phyloP scores from a whole-genome alignment of 176 grass and related monocot genomes.

The Carex kokanica region DNA sequence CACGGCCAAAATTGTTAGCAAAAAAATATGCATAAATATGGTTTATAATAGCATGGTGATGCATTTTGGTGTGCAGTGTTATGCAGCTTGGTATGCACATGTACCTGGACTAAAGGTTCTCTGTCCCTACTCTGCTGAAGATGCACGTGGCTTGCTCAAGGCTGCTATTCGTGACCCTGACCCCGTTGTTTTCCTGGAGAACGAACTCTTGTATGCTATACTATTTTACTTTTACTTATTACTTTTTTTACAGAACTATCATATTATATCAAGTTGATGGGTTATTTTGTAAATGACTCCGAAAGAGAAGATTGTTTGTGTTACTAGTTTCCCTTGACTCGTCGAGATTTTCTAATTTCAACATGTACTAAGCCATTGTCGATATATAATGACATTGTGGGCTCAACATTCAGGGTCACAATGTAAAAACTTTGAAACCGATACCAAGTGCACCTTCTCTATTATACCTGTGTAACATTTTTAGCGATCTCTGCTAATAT shows the following conservation, averaged over 20 bases:
- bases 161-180: slow-evolving; percentile 95
- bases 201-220: slow-evolving; percentile 76
- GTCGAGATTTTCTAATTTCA: background rate
- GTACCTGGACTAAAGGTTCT: slow-evolving; percentile 92
- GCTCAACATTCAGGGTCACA: background rate
- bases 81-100: slow-evolving; percentile 92
- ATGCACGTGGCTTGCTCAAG: slow-evolving; percentile 91
- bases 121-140: slow-evolving; percentile 82
- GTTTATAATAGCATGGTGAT: slow-evolving; percentile 1
- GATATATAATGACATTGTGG: background rate
- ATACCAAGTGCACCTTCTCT: background rate
- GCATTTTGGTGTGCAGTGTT: slow-evolving; percentile 59
- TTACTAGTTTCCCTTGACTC: background rate
- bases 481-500: background rate
- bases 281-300: background rate
- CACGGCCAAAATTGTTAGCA: background rate
- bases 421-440: background rate
- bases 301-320: background rate
- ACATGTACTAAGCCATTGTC: background rate
- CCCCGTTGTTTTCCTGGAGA: slow-evolving; percentile 96
- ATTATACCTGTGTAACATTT: background rate
- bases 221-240: slow-evolving; percentile 23
- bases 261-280: slow-evolving; percentile 27
- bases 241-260: slow-evolving; percentile 1
- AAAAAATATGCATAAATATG: background rate